A percentile compares a stretch with the other conserved stretches of the same genome.
phyloP scores from a whole-genome alignment of 1,139 yeast genomes.

The Yamadazyma spencermartinsiae region DNA sequence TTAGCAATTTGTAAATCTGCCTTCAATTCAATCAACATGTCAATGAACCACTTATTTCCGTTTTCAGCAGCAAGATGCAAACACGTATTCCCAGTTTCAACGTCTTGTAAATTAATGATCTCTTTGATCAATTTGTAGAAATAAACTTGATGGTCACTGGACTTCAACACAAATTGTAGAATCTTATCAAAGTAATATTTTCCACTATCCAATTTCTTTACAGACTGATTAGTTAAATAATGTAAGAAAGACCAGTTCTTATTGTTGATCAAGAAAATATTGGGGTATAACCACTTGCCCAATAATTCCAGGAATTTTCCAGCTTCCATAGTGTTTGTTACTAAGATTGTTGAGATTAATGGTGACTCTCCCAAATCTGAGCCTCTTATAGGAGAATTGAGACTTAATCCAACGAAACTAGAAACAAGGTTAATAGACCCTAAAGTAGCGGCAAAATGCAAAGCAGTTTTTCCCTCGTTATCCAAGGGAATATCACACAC shows the following conservation, averaged over 20 bases:
- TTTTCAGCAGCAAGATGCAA: slow-evolving; percentile 88
- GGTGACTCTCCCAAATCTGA: slow-evolving; percentile 43
- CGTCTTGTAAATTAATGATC: slow-evolving; percentile 75
- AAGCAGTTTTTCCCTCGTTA: slow-evolving; percentile 44
- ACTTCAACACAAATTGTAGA: slow-evolving; percentile 71
- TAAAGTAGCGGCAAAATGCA: slow-evolving; percentile 48
- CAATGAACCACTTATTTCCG: slow-evolving; percentile 80
- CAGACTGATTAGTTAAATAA: slow-evolving; percentile 31
- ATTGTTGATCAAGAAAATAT: slow-evolving; percentile 37
- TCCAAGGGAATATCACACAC: slow-evolving; percentile 43
- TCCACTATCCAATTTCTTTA: slow-evolving; percentile 32
- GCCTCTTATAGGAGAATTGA: slow-evolving; percentile 46
- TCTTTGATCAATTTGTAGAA: slow-evolving; percentile 64
- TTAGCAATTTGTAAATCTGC: slow-evolving; percentile 81
- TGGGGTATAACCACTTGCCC: slow-evolving; percentile 37
- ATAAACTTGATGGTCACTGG: slow-evolving; percentile 38
- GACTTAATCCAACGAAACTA: slow-evolving; percentile 35
- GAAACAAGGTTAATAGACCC: slow-evolving; percentile 41
- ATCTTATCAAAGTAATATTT: slow-evolving; percentile 76
- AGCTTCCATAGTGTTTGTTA: slow-evolving; percentile 48
- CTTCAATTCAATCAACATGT: slow-evolving; percentile 77
- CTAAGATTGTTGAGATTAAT: slow-evolving; percentile 40
- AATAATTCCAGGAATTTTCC: slow-evolving; percentile 40
- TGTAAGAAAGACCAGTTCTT: slow-evolving; percentile 39
- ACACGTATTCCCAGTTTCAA: slow-evolving; percentile 79